Conservation (phyloP, 305 asterid species). For the Petunia hybrid region DNA sequence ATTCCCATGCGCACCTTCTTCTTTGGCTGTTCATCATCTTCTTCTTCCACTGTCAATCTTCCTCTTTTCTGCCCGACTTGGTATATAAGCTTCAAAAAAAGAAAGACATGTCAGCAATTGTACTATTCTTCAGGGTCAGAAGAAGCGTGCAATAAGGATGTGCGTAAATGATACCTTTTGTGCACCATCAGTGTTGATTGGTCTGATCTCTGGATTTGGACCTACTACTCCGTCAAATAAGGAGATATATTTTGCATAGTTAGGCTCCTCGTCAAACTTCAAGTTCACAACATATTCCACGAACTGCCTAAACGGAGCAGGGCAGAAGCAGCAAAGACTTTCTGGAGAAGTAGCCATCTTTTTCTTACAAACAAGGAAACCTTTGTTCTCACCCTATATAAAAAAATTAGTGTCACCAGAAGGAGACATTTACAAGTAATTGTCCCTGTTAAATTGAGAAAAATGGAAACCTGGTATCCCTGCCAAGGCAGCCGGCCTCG, state of each 20-base stretch:
- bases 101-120: slow-evolving; percentile 10
- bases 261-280: slow-evolving; percentile 41
- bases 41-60: slow-evolving; percentile 30
- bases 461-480: slow-evolving; percentile 35
- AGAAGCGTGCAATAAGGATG: neutral
- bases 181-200: slow-evolving; percentile 39
- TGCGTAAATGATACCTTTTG: slow-evolving; percentile 31
- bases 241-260: slow-evolving; percentile 37
- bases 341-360: slow-evolving; percentile 40
- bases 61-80: slow-evolving; percentile 40
- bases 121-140: neutral
- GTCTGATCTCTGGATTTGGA: slow-evolving; percentile 39
- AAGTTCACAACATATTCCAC: slow-evolving; percentile 37
- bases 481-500: slow-evolving; percentile 42
- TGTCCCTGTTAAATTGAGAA: slow-evolving; percentile 20
- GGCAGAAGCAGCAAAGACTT: slow-evolving; percentile 37
- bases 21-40: slow-evolving; percentile 40
- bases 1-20: slow-evolving; percentile 37
- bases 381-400: slow-evolving; percentile 36
- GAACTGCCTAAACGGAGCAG: slow-evolving; percentile 33
- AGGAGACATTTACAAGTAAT: slow-evolving; percentile 15
- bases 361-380: slow-evolving; percentile 39
- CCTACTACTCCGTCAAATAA: slow-evolving; percentile 36
- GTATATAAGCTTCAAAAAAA: slow-evolving; percentile 18
- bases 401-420: neutral